These are phyloP conservation scores for Murraya koenigii DNA, from an alignment of 345 rosid genomes.

Conservation along the genomic window DNA sequence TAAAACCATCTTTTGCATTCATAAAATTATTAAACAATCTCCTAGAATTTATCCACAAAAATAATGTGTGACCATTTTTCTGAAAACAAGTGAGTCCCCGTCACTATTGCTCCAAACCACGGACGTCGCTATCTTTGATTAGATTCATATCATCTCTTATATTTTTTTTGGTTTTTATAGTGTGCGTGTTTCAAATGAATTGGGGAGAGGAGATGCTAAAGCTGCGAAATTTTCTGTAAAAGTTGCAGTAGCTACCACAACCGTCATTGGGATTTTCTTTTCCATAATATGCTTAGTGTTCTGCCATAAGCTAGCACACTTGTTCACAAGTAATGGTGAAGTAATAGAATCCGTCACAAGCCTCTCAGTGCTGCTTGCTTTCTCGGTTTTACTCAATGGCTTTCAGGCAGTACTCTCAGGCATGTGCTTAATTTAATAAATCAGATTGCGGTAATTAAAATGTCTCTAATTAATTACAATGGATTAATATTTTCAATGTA, in stretches of 20 bases:
- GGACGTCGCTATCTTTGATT: too few relatives aligned
- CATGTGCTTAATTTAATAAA: not conserved
- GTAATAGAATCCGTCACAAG: conserved; percentile 33
- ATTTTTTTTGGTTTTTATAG: conserved; percentile 2
- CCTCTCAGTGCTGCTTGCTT: conserved; percentile 40
- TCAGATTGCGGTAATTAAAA: too few relatives aligned
- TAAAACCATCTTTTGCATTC: too few relatives aligned
- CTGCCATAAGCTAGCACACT: conserved; percentile 29
- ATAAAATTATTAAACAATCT: too few relatives aligned
- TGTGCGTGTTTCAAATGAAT: conserved; percentile 59
- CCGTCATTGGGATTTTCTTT: conserved; percentile 39
- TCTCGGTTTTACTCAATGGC: conserved; percentile 50
- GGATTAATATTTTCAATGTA: not conserved
- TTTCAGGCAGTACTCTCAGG: conserved; percentile 53
- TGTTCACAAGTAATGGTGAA: conserved; percentile 34
- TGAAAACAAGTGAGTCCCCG: too few relatives aligned
- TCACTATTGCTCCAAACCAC: too few relatives aligned
- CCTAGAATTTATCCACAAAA: too few relatives aligned
- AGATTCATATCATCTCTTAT: not conserved
- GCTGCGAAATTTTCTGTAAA: conserved; percentile 46
- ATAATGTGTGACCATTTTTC: not conserved
- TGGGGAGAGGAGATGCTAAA: conserved; percentile 52
- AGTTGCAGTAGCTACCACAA: conserved; percentile 37
- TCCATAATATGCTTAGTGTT: conserved; percentile 38
- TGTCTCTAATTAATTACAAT: too few relatives aligned